phyloP scores from a whole-genome alignment of 2,329 filamentous ascomycete species.

The Trichoderma polysporum region DNA sequence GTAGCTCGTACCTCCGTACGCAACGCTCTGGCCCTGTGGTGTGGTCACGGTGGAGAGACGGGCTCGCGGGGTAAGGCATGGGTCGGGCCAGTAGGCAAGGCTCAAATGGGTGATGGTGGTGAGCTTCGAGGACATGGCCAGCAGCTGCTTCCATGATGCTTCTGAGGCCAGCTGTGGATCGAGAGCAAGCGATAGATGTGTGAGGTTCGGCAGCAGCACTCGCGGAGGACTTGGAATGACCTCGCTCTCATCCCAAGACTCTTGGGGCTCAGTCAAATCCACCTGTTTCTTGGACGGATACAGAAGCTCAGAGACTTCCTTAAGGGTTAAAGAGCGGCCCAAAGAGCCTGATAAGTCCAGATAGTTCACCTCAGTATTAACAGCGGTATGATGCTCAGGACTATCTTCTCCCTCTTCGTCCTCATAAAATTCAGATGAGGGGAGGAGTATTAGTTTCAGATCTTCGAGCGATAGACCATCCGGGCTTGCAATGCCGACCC shows the following conservation, averaged over 20 bases:
- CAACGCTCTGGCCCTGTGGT: slow-evolving; percentile 43
- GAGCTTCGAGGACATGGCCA: slow-evolving; percentile 53
- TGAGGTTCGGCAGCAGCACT: slow-evolving; percentile 55
- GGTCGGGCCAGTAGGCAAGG: slow-evolving; percentile 62
- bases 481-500: slow-evolving; percentile 46
- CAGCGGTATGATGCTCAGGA: not conserved
- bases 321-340: slow-evolving; percentile 51
- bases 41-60: slow-evolving; percentile 48
- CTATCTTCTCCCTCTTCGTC: slow-evolving; percentile 16
- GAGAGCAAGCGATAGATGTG: slow-evolving; percentile 59
- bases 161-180: slow-evolving; percentile 34
- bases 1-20: slow-evolving; percentile 55
- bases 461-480: slow-evolving; percentile 52
- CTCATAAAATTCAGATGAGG: slow-evolving; percentile 32
- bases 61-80: slow-evolving; percentile 56
- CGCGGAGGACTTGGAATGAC: slow-evolving; percentile 34
- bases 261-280: slow-evolving; percentile 38
- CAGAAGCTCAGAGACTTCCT: slow-evolving; percentile 52
- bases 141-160: slow-evolving; percentile 59
- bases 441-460: slow-evolving; percentile 47
- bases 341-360: slow-evolving; percentile 56
- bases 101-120: slow-evolving; percentile 59
- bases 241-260: slow-evolving; percentile 54
- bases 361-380: slow-evolving; percentile 43
- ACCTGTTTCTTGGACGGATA: slow-evolving; percentile 38